Evolutionary conservation across 2,329 filamentous ascomycete genomes (phyloP).

Genomic region (Geoglossum cookeanum): DNA sequence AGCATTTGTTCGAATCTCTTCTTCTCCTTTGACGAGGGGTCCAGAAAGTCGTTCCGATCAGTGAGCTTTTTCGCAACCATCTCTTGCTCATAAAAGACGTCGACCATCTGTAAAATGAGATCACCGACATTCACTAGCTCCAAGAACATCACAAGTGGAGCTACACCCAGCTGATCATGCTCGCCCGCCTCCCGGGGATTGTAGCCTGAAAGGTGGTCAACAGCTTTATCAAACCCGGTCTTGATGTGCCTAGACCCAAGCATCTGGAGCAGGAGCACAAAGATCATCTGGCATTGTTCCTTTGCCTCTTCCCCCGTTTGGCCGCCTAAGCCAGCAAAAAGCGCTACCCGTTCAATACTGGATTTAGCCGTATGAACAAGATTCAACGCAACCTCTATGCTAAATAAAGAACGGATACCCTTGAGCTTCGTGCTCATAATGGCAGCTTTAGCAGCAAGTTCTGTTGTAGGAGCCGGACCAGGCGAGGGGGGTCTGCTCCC

Average conservation of each 20-base stretch:
- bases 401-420: slow-evolving; percentile 87
- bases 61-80: slow-evolving; percentile 63
- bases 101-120: slow-evolving; percentile 95
- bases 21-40: slow-evolving; percentile 82
- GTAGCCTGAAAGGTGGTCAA: slow-evolving; percentile 77
- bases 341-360: slow-evolving; percentile 65
- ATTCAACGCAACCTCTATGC: slow-evolving; percentile 82
- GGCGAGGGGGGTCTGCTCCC: slow-evolving; percentile 5
- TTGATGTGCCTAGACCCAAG: slow-evolving; percentile 77
- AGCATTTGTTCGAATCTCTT: slow-evolving; percentile 98
- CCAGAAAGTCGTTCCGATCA: slow-evolving; percentile 86
- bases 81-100: slow-evolving; percentile 96
- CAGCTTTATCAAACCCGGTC: slow-evolving; percentile 81
- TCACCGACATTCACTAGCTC: slow-evolving; percentile 97
- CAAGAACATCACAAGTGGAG: slow-evolving; percentile 84
- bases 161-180: slow-evolving; percentile 53
- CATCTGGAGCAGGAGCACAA: slow-evolving; percentile 65
- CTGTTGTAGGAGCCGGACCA: slow-evolving; percentile 53
- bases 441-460: slow-evolving; percentile 90
- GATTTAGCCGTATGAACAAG: slow-evolving; percentile 78
- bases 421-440: slow-evolving; percentile 90
- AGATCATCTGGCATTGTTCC: slow-evolving; percentile 78
- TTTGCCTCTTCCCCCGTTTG: slow-evolving; percentile 66
- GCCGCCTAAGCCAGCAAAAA: slow-evolving; percentile 64
- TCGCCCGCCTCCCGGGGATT: slow-evolving; percentile 68